Conservation (phyloP, 306 rosid species). For the Acacia confusa region DNA sequence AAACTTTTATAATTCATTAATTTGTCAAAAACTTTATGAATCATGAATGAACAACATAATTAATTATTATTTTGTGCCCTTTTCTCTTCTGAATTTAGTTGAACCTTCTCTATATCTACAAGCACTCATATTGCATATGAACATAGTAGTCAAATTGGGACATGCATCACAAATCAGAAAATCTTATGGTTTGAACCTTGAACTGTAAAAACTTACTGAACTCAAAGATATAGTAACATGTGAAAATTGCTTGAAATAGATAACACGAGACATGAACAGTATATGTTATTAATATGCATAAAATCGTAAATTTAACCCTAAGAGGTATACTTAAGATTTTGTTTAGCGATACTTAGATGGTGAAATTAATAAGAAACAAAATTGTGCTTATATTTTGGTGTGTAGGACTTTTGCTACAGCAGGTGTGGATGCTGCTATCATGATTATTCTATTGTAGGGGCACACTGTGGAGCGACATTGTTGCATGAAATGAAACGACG, state of each 20-base stretch:
- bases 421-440: slow-evolving; percentile 90
- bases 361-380: not conserved
- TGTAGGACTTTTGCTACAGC: slow-evolving; percentile 82
- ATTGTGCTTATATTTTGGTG: not conserved
- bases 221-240: not conserved
- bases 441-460: slow-evolving; percentile 44
- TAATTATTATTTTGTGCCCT: not conserved
- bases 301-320: not conserved
- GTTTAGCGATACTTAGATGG: not conserved
- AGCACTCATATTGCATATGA: not conserved
- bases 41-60: not conserved
- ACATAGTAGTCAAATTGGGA: not conserved
- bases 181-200: not conserved
- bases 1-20: slow-evolving; percentile 21
- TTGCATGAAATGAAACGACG: slow-evolving; percentile 90
- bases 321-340: not conserved
- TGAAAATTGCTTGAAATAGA: not conserved
- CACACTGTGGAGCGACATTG: slow-evolving; percentile 75
- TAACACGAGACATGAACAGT: not conserved
- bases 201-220: not conserved
- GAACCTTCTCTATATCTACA: not conserved
- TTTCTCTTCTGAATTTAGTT: not conserved
- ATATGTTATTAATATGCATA: not conserved
- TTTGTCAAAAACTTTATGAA: slow-evolving; percentile 5
- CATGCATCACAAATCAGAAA: not conserved